A percentile compares a stretch with the other conserved stretches of the same genome.
Conservation (phyloP, 2,329 filamentous ascomycete genomes). For the Dactylonectria macrodidyma region DNA sequence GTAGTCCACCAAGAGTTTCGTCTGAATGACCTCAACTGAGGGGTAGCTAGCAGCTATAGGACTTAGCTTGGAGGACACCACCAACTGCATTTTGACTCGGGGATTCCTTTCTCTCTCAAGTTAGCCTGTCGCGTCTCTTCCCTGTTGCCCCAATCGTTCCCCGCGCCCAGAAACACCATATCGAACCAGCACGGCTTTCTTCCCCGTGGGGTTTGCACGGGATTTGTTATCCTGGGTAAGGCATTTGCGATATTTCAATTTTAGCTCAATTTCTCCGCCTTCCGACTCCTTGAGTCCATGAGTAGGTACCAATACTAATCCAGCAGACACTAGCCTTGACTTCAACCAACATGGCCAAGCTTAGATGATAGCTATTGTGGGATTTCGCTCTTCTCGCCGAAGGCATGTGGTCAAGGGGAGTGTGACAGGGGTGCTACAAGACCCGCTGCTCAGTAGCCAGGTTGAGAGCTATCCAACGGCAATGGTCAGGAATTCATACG, state of each 20-base stretch:
- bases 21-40: constrained; percentile 4
- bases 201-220: constrained; percentile 7
- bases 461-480: too few species aligned
- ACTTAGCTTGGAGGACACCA: not conserved
- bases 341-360: constrained; percentile 64
- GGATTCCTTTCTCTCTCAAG: constrained; percentile 1
- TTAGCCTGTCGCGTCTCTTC: constrained; percentile 2
- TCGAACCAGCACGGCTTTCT: constrained; percentile 2
- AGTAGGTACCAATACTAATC: constrained; percentile 35
- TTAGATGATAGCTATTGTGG: constrained; percentile 71
- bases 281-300: constrained; percentile 38
- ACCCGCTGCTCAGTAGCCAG: too few species aligned
- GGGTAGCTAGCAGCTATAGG: constrained; percentile 1
- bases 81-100: not conserved
- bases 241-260: not conserved
- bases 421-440: constrained; percentile 52
- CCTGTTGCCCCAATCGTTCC: not conserved
- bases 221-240: not conserved
- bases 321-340: constrained; percentile 62
- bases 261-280: not conserved
- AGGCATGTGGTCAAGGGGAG: constrained; percentile 58
- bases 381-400: constrained; percentile 66
- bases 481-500: too few species aligned
- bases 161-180: not conserved
- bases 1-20: not conserved